Conservation (phyloP, 1,284 basidiomycete species). For the Phylloporus sp. region DNA sequence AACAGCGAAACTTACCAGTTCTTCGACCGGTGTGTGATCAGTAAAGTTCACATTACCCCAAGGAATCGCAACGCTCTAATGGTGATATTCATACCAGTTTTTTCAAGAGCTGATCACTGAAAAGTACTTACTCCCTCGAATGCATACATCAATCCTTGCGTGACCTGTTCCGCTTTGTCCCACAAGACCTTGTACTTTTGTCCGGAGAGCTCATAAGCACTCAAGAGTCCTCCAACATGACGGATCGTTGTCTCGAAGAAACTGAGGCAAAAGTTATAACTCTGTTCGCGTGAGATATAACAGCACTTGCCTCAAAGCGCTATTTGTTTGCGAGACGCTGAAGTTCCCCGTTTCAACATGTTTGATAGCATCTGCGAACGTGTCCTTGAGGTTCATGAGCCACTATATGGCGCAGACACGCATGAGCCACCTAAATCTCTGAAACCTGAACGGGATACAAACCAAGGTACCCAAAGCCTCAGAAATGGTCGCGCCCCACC, state of each 20-base stretch:
- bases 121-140: slow-evolving; percentile 55
- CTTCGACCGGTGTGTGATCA: slow-evolving; percentile 45
- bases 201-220: slow-evolving; percentile 84
- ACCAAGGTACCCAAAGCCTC: slow-evolving; percentile 72
- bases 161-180: slow-evolving; percentile 69
- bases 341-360: slow-evolving; percentile 59
- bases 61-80: slow-evolving; percentile 54
- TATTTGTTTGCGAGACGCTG: slow-evolving; percentile 48
- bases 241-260: slow-evolving; percentile 92
- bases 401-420: slow-evolving; percentile 12
- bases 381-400: slow-evolving; percentile 44
- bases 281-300: neutral
- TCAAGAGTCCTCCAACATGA: slow-evolving; percentile 71
- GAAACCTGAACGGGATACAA: slow-evolving; percentile 17
- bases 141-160: slow-evolving; percentile 68
- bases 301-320: slow-evolving; percentile 53
- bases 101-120: neutral
- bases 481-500: slow-evolving; percentile 72
- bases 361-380: slow-evolving; percentile 57
- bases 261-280: slow-evolving; percentile 39
- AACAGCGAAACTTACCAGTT: slow-evolving; percentile 41
- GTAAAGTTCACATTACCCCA: slow-evolving; percentile 58
- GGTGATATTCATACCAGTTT: slow-evolving; percentile 1
- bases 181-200: slow-evolving; percentile 56
- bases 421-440: neutral